Conservation (phyloP, 306 rosid species). For the Rosa chinensis region DNA sequence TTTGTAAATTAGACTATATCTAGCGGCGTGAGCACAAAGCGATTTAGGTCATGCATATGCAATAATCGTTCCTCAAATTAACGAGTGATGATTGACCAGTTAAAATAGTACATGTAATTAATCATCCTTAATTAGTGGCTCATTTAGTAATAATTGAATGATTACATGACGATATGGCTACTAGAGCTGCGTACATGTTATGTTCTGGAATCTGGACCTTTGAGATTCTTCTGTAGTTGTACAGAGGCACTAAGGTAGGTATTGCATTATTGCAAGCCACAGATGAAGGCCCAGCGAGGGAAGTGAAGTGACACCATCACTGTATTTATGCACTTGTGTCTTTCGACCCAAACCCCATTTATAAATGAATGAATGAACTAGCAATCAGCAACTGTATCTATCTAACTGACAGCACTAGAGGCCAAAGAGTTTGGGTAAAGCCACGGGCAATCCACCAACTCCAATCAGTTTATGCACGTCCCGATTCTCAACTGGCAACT, state of each 20-base stretch:
- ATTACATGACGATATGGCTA: background rate
- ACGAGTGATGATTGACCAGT: background rate
- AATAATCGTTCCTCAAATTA: background rate
- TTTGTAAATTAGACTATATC: too few species aligned
- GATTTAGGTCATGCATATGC: background rate
- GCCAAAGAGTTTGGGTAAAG: background rate
- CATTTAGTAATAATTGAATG: background rate
- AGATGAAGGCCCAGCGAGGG: background rate
- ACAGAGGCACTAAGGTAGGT: background rate
- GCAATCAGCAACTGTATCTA: background rate
- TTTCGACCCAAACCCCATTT: background rate
- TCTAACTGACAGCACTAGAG: background rate
- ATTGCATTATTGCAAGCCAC: background rate
- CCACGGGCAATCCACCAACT: slow-evolving; percentile 3
- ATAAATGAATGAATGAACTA: background rate
- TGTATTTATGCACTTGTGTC: background rate
- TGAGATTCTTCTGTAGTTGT: background rate
- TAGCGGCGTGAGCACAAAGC: background rate
- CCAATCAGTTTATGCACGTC: background rate
- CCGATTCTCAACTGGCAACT: background rate
- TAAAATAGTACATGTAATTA: background rate
- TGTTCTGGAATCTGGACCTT: background rate
- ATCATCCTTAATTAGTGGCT: background rate
- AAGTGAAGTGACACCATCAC: background rate
- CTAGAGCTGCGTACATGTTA: background rate